Evolutionary conservation across 148 eudicot species (phyloP), one percentile per base, ranked within the genome.

Genomic region (Cornus controversa): DNA sequence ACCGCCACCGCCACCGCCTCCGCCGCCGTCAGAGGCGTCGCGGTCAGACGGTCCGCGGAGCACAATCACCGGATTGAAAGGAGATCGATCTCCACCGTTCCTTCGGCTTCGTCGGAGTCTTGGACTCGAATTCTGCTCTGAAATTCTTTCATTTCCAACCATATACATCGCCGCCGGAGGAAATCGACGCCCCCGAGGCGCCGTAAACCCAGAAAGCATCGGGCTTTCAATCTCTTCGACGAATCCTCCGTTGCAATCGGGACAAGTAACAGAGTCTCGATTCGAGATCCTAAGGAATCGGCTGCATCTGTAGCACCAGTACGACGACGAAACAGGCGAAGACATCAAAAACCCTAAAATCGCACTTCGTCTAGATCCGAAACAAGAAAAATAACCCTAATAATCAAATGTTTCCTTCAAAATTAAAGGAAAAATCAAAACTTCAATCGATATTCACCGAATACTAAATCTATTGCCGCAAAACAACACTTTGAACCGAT

Each of bases 281-380:
- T 60, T 70, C 60, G 58, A 75, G 84, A 90, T 93, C 80, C 88
- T 77, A 42, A 93, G 82, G 50, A 89, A 92, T 50, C 91, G 87
- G 68, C 82, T 96, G 88, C 99, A 96, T 65, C 99, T 83, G 88
- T 96, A 89, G 75, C 99, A 96, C 99, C 99, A 96, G 76, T 88
- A 92, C 0, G 97, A 75, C n/a, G 82, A 34, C 0, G 84, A 34
- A 3, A 28, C 81, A 28, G 65, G 34, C 13, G 85, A 66, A 34
- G 88, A 57, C 77, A 85, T 69, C 73, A 66, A 3, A 57, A 76
- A 53, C 66, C 72, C 58, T 37, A 74, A 70, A 60, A 69, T 7
- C 18, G 2, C 23, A 42, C 8, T 63, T 29, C 24, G 23, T 68
- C 50, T 42, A 76, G 79, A 76, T 76, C 79, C 68, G 11, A 22